Conservation (phyloP, 2,329 filamentous ascomycete genomes). For the Sporothrix luriei region DNA sequence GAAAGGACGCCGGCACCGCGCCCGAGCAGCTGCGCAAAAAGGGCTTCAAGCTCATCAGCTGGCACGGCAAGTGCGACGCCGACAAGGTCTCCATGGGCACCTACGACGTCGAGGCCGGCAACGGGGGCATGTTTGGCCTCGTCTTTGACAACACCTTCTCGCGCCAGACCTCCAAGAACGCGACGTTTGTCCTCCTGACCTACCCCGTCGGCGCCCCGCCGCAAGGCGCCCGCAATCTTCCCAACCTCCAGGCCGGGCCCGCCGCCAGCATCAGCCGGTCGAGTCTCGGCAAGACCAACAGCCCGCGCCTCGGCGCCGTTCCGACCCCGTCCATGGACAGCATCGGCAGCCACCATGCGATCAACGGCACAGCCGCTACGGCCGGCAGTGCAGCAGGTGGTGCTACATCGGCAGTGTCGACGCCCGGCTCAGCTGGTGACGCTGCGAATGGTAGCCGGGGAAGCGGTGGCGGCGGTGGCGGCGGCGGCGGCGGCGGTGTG, state of each 20-base stretch:
- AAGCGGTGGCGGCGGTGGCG: background rate
- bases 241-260: slow-evolving; percentile 54
- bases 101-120: slow-evolving; percentile 71
- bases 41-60: slow-evolving; percentile 72
- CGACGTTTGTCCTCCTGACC: slow-evolving; percentile 90
- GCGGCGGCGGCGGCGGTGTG: slow-evolving; percentile 34
- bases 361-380: slow-evolving; percentile 53
- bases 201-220: slow-evolving; percentile 83
- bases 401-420: background rate
- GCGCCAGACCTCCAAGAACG: slow-evolving; percentile 90
- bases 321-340: slow-evolving; percentile 63
- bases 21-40: slow-evolving; percentile 66
- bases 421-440: slow-evolving; percentile 40
- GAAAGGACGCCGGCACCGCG: slow-evolving; percentile 62
- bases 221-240: slow-evolving; percentile 71
- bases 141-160: slow-evolving; percentile 99
- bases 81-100: slow-evolving; percentile 93
- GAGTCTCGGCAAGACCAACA: slow-evolving; percentile 54
- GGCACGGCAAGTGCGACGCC: slow-evolving; percentile 94
- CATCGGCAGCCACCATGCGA: slow-evolving; percentile 57
- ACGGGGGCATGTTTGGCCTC: slow-evolving; percentile 91
- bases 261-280: slow-evolving; percentile 51
- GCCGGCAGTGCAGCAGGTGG: slow-evolving; percentile 33
- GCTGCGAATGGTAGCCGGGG: slow-evolving; percentile 30
- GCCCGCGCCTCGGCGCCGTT: slow-evolving; percentile 42